Evolutionary conservation across 768 basidiomycete genomes (phyloP).

Genomic region (Podaxis carcinomalis): DNA sequence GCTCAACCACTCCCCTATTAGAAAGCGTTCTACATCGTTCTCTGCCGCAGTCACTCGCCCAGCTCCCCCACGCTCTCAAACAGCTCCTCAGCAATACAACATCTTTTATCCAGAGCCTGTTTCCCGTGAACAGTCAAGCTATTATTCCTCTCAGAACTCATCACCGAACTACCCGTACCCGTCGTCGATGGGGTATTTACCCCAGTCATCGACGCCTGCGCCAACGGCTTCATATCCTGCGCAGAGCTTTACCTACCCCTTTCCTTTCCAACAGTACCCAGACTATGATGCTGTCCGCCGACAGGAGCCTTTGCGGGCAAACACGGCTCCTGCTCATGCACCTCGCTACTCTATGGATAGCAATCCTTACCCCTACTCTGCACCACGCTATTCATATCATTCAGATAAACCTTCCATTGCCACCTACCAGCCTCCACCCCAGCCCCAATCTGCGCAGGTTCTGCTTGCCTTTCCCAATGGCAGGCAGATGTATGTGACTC

Average conservation of each 20-base stretch:
- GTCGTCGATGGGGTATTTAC: constrained; percentile 9
- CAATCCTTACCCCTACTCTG: neutral
- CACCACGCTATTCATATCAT: neutral
- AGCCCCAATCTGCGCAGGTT: neutral
- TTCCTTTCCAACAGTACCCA: constrained; percentile 6
- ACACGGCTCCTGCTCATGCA: constrained; percentile 12
- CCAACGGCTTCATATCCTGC: constrained; percentile 1
- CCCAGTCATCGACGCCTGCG: neutral
- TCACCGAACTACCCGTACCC: constrained; percentile 8
- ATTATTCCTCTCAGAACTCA: constrained; percentile 11
- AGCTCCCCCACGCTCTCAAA: neutral
- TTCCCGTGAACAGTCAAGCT: constrained; percentile 9
- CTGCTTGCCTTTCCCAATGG: constrained; percentile 3
- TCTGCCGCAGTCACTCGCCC: constrained; percentile 3
- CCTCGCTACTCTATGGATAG: constrained; percentile 2
- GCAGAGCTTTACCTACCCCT: constrained; percentile 6
- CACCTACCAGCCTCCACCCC: neutral
- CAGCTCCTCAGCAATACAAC: constrained; percentile 1
- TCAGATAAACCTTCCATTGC: neutral
- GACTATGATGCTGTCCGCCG: constrained; percentile 4
- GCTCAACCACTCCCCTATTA: neutral
- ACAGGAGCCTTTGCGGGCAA: constrained; percentile 11
- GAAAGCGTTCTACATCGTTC: constrained; percentile 10
- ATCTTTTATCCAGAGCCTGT: neutral
- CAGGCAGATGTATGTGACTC: neutral